Evolutionary conservation across 345 rosid genomes (phyloP), one percentile per base, ranked within the genome.

Genomic region (Euphorbia pulcherrima): DNA sequence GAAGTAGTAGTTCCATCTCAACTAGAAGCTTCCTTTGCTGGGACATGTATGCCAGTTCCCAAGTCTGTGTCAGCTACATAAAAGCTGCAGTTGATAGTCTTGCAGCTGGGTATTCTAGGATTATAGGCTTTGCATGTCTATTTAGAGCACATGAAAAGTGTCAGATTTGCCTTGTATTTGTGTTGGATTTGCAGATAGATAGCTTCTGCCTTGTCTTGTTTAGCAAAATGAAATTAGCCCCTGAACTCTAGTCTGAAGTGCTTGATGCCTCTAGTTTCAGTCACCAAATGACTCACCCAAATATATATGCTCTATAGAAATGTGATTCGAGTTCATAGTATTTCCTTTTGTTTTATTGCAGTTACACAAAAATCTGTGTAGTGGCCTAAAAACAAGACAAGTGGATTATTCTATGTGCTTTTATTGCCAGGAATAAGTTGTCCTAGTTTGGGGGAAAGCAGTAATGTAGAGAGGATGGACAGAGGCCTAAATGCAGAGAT

Each of bases 81-180:
- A 75, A 60, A 26, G 70, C 78, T 59, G 83, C 84, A 16, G 72
- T 69, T 12, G 71, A 64, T 51, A 54, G 56, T 63, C 79, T 88
- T 41, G 39, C 68, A 14, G 74, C 29, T 63, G 93, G 89, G 60
- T 79, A 74, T 68, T 75, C 71, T 13, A 84, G 93, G 77, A 77
- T 88, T 54, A 17, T 79, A 68, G 85, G 76, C 78, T 84, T 41
- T 83, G 88, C 76, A 76, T 57, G 65, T 71, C 86, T 77, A 69
- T 84, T 70, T 53, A 53, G 39, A 72, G 72, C 64, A 72, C 65
- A 47, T 70, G 64, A 74, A 35, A 37, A 20, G 8, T 46, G 35
- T 18, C 33, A 8, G 28, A 30, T 64, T 8, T 5, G 14, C 30
- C 3, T 24, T 27, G 21, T 29, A 18, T 46, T 64, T 24, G 54